Evolutionary conservation across 2,329 filamentous ascomycete species (phyloP).

Genomic region (Trichothecium sympodiale): DNA sequence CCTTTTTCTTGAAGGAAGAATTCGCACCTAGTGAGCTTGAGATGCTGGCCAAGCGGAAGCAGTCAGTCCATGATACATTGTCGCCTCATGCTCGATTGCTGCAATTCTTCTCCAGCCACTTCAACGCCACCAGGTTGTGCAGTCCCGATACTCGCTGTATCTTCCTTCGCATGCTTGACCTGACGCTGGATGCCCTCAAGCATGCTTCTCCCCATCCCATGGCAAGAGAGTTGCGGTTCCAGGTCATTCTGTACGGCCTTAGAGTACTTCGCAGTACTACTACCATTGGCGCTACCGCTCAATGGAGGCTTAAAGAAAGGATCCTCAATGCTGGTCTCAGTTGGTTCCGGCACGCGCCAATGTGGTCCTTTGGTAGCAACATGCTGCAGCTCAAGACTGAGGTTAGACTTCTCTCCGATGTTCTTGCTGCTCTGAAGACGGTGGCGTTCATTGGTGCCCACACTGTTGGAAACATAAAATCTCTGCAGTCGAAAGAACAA

Average conservation of each 20-base stretch:
- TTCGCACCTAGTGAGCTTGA: slow-evolving; percentile 84
- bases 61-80: slow-evolving; percentile 69
- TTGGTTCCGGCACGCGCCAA: slow-evolving; percentile 78
- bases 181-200: slow-evolving; percentile 66
- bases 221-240: slow-evolving; percentile 83
- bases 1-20: slow-evolving; percentile 84
- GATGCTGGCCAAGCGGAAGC: slow-evolving; percentile 61
- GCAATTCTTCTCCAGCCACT: slow-evolving; percentile 88
- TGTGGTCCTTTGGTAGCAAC: slow-evolving; percentile 95
- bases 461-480: slow-evolving; percentile 44
- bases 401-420: slow-evolving; percentile 67
- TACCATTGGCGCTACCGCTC: slow-evolving; percentile 48
- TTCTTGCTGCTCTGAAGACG: slow-evolving; percentile 54
- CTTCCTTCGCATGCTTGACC: slow-evolving; percentile 69
- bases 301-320: slow-evolving; percentile 80
- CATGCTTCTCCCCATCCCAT: slow-evolving; percentile 69
- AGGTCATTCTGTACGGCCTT: slow-evolving; percentile 73
- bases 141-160: slow-evolving; percentile 71
- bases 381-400: slow-evolving; percentile 89
- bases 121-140: slow-evolving; percentile 81
- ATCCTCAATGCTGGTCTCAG: slow-evolving; percentile 74
- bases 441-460: slow-evolving; percentile 49
- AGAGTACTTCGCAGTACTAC: slow-evolving; percentile 65
- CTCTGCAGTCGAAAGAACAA: slow-evolving; percentile 68
- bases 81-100: slow-evolving; percentile 77